These are phyloP conservation scores for Prunus davidiana DNA, from an alignment of 306 rosid species.

Conservation along the genomic window DNA sequence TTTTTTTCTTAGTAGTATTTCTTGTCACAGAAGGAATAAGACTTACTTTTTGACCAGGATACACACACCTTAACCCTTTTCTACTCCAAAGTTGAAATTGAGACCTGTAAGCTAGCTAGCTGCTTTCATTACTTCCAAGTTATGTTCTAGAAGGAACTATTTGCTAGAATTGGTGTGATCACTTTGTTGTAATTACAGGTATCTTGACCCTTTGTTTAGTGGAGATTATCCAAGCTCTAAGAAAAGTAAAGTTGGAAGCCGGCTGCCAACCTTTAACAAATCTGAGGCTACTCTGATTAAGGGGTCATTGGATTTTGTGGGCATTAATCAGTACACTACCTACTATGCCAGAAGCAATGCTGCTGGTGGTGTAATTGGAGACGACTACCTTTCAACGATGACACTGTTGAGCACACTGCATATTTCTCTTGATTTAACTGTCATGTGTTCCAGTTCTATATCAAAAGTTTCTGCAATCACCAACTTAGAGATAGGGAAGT, in stretches of 20 bases:
- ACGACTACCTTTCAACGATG: slow-evolving; percentile 27
- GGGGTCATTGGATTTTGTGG: slow-evolving; percentile 85
- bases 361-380: slow-evolving; percentile 7
- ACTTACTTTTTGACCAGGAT: too few relatives aligned
- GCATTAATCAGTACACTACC: slow-evolving; percentile 89
- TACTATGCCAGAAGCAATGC: slow-evolving; percentile 43
- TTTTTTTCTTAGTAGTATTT: too few relatives aligned
- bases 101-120: too few relatives aligned
- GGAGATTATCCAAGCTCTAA: slow-evolving; percentile 80
- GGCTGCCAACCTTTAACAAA: slow-evolving; percentile 58
- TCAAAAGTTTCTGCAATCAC: background rate
- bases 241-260: slow-evolving; percentile 48
- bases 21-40: too few relatives aligned
- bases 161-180: background rate
- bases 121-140: background rate
- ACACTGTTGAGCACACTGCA: slow-evolving; percentile 55
- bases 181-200: slow-evolving; percentile 37
- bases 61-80: too few relatives aligned
- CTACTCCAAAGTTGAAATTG: too few relatives aligned
- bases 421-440: background rate
- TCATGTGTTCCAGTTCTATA: background rate
- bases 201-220: slow-evolving; percentile 59
- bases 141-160: too few relatives aligned
- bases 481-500: background rate
- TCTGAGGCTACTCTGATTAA: slow-evolving; percentile 41